phyloP scores from a whole-genome alignment of 345 rosid species.

The Hibiscus syriacus region DNA sequence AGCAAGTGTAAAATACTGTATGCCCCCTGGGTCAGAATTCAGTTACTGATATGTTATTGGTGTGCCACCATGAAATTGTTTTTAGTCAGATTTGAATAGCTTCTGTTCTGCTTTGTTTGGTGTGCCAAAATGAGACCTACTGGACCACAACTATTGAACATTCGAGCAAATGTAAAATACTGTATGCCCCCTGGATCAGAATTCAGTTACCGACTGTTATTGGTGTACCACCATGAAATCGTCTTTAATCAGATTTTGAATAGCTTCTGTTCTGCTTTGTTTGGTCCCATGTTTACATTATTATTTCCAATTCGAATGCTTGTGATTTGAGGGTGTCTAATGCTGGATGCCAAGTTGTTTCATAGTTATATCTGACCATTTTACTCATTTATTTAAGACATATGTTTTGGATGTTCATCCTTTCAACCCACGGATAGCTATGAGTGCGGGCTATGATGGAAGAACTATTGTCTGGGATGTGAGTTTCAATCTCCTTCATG shows the following conservation, averaged over 20 bases:
- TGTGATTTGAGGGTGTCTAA: not conserved
- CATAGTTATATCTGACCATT: slow-evolving; percentile 11
- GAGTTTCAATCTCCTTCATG: slow-evolving; percentile 38
- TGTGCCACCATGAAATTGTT: not conserved
- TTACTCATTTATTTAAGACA: slow-evolving; percentile 46
- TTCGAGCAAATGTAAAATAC: not conserved
- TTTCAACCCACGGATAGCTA: slow-evolving; percentile 94
- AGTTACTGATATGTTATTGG: not conserved
- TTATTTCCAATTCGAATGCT: not conserved
- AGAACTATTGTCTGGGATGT: slow-evolving; percentile 98
- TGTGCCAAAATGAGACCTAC: not conserved
- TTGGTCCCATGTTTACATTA: not conserved
- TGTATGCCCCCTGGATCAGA: not conserved
- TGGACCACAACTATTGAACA: not conserved
- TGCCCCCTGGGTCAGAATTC: not conserved
- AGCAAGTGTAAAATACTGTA: not conserved
- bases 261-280: slow-evolving; percentile 1
- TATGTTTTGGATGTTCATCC: slow-evolving; percentile 99
- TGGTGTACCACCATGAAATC: not conserved
- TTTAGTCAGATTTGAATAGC: not conserved
- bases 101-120: not conserved
- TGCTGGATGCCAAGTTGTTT: slow-evolving; percentile 9
- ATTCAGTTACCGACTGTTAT: not conserved
- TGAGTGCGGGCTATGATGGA: slow-evolving; percentile 99
- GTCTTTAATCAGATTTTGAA: not conserved